Percentiles rank a stretch among this genome's conserved stretches.
Conservation (phyloP, 2,329 filamentous ascomycete genomes). For the Fusarium sp. region DNA sequence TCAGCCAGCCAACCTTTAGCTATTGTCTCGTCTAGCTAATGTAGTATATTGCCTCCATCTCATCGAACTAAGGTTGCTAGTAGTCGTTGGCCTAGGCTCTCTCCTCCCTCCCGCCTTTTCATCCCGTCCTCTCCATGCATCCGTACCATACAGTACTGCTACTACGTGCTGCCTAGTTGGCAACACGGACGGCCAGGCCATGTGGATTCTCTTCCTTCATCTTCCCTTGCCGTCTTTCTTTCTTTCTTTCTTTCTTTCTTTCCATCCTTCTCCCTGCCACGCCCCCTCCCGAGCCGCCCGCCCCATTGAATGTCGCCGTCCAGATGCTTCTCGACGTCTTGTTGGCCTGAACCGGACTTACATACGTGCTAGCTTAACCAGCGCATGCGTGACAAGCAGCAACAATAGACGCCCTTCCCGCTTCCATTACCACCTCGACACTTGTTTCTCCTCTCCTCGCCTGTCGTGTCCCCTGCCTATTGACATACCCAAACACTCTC, state of each 20-base stretch:
- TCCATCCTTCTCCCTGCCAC: not conserved
- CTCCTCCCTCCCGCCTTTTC: not conserved
- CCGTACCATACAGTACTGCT: not conserved
- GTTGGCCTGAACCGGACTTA: not conserved
- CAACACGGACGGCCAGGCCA: not conserved
- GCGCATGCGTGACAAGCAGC: not conserved
- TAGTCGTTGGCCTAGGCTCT: not conserved
- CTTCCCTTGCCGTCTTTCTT: not conserved
- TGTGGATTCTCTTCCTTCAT: not conserved
- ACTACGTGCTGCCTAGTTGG: not conserved
- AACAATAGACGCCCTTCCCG: conserved; percentile 26
- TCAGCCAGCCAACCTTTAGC: not conserved
- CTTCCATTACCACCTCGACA: conserved; percentile 9
- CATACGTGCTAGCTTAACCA: not conserved
- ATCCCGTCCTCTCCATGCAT: not conserved
- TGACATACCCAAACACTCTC: conserved; percentile 3
- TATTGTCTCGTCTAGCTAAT: not conserved
- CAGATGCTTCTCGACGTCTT: not conserved
- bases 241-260: not conserved
- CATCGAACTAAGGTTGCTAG: not conserved
- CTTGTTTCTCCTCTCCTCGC: not conserved
- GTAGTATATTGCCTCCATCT: not conserved
- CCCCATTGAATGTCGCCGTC: conserved; percentile 2
- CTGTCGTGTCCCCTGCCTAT: not conserved
- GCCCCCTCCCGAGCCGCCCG: not conserved